phyloP scores from a whole-genome alignment of 495 filamentous ascomycete species.

The Xylaria intraflava region DNA sequence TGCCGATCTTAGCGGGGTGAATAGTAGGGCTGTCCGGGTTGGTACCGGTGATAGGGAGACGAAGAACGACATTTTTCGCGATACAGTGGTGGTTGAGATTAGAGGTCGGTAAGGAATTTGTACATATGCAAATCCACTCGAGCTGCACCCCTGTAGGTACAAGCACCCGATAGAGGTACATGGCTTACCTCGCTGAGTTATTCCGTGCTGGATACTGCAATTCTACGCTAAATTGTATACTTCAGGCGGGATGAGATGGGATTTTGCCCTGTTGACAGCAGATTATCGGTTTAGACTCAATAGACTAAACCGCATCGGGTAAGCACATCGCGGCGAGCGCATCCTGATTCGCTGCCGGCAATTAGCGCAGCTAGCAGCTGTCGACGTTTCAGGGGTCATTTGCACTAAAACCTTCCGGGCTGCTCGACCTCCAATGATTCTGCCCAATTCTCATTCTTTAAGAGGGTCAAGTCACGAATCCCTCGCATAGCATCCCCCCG shows the following conservation, averaged over 20 bases:
- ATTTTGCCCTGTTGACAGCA: too few species aligned
- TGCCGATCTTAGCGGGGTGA: conserved; percentile 8
- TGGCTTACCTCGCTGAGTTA: too few species aligned
- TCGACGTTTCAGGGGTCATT: conserved; percentile 3
- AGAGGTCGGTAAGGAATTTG: background rate
- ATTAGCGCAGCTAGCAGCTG: background rate
- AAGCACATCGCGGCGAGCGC: background rate
- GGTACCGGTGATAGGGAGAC: conserved; percentile 6
- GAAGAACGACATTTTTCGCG: conserved; percentile 15
- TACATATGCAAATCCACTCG: too few species aligned
- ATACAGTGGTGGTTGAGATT: background rate
- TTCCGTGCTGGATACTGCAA: too few species aligned
- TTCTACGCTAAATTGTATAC: too few species aligned
- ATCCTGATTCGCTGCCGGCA: background rate
- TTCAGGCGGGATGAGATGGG: too few species aligned
- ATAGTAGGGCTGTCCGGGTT: conserved; percentile 3
- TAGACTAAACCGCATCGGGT: too few species aligned
- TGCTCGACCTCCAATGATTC: background rate
- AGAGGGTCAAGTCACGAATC: background rate
- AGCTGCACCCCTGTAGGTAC: too few species aligned
- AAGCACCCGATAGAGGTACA: too few species aligned
- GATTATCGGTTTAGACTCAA: too few species aligned
- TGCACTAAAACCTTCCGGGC: background rate
- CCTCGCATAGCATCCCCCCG: background rate
- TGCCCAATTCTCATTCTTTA: background rate